phyloP scores from a whole-genome alignment of 169 alveolate species.

The Toxoplasma gondii region DNA sequence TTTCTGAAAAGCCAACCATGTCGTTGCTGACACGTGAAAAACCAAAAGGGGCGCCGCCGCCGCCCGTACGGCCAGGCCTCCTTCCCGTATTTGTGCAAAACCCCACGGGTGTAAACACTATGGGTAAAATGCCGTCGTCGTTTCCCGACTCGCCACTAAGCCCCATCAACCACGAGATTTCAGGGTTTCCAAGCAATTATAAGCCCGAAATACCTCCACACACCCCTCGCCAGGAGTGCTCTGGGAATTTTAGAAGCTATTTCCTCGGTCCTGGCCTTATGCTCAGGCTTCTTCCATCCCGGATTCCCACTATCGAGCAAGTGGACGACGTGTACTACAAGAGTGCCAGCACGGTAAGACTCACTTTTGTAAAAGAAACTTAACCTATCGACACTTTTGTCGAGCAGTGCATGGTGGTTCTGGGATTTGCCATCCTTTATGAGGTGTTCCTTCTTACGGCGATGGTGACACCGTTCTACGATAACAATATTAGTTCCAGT shows the following conservation, averaged over 20 bases:
- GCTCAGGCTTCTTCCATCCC: background rate
- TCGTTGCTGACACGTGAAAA: background rate
- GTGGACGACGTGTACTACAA: constrained; percentile 52
- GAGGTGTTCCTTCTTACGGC: constrained; percentile 54
- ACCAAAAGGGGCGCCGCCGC: background rate
- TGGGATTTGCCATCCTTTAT: constrained; percentile 43
- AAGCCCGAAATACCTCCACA: background rate
- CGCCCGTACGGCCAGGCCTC: background rate
- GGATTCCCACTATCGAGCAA: constrained; percentile 56
- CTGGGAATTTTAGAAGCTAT: background rate
- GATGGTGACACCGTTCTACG: constrained; percentile 55
- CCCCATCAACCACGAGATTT: too few species aligned
- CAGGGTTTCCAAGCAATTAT: constrained; percentile 21
- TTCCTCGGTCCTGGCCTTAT: background rate
- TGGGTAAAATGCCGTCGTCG: background rate
- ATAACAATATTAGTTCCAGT: background rate
- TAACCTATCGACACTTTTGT: too few species aligned
- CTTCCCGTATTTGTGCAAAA: constrained; percentile 10
- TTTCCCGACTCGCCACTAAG: background rate
- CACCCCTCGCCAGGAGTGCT: background rate
- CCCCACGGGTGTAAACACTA: constrained; percentile 7
- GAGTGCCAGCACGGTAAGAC: constrained; percentile 50
- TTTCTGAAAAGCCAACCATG: background rate
- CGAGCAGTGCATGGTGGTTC: constrained; percentile 41
- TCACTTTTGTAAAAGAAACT: background rate